Base-by-base conservation (phyloP, 2,329 filamentous ascomycete genomes). In the Hypoxylon sp. region DNA sequence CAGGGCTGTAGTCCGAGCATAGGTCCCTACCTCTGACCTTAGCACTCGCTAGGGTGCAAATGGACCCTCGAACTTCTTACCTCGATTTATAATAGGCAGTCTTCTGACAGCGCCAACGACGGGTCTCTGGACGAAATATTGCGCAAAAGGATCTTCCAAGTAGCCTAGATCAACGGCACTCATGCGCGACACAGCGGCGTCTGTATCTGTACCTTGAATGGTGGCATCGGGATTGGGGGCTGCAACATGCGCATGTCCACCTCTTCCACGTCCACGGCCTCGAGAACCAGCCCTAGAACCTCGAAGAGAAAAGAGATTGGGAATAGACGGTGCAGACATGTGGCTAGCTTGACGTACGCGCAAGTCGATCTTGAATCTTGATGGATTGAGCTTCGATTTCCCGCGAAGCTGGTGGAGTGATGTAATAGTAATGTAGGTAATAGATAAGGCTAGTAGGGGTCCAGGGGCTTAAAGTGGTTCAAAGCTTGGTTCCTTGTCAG, bases 51-150 rank as follows among this genome's bases (percentile, higher is more conserved):
- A 52, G 42, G 55, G 52, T 45, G 37, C 29, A 37, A 38, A 25
- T 25, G 23, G 50, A 42, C 35, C 41, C 17, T 40, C 21, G 29
- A 20, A 43, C 30, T 27, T 48, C 75, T 60, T 71, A 91, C 93
- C 93, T 83, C 93, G 79, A 68, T 99, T 97, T 66, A 99, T 96
- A 56, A 99, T 90, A 41, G 94, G 94, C 57, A 95, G 79, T 50
- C 93, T 80, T 59, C 89, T 81, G 8, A 83, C 1, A 77, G 65
- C 11, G 78, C 73, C 52, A 76, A 78, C 34, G 71, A 72, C 9
- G 43, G 55, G 54, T 3, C 62, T 67, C 47, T 80, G 75, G 2
- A 88, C 85, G 68, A 97, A 91, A 45, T 79, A 78, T 43, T 75
- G 75, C 2, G 91, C 91, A 73, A 88, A 97, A 0, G 82, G 82